These are phyloP conservation scores for Aspergillus udagawae DNA, from an alignment of 2,329 filamentous ascomycete genomes.

Conservation along the genomic window DNA sequence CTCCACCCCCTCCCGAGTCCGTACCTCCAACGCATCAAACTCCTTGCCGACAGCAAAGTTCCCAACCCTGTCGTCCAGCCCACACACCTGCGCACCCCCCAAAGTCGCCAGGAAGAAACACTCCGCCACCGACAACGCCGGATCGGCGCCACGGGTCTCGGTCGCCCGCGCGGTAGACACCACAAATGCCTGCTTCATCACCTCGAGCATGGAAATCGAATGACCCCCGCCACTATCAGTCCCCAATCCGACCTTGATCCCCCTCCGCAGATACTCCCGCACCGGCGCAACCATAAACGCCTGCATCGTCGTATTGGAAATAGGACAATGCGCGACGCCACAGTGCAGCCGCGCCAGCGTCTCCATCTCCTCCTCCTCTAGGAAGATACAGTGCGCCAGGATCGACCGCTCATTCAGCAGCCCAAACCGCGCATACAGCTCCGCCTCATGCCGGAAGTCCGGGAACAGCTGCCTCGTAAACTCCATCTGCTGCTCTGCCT, in stretches of 20 bases:
- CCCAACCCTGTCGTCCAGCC: conserved; percentile 52
- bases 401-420: conserved; percentile 56
- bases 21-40: conserved; percentile 57
- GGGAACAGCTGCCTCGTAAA: conserved; percentile 56
- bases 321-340: conserved; percentile 62
- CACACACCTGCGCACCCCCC: conserved; percentile 58
- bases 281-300: conserved; percentile 58
- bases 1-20: conserved; percentile 30
- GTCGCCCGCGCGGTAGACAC: conserved; percentile 37
- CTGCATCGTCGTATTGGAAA: conserved; percentile 59
- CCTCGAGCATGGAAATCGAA: conserved; percentile 51
- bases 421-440: conserved; percentile 55
- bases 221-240: conserved; percentile 64
- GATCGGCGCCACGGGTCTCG: conserved; percentile 36
- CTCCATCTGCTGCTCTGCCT: conserved; percentile 57
- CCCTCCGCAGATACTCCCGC: conserved; percentile 53
- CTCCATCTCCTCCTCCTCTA: conserved; percentile 54
- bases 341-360: conserved; percentile 48
- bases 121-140: conserved; percentile 48
- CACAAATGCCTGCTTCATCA: conserved; percentile 51
- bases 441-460: conserved; percentile 53
- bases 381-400: conserved; percentile 63
- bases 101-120: conserved; percentile 59
- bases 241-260: conserved; percentile 63
- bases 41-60: conserved; percentile 58